Evolutionary conservation across 1,284 basidiomycete species (phyloP), one percentile per base, ranked within the genome.

Genomic region (Ganoderma boninense): DNA sequence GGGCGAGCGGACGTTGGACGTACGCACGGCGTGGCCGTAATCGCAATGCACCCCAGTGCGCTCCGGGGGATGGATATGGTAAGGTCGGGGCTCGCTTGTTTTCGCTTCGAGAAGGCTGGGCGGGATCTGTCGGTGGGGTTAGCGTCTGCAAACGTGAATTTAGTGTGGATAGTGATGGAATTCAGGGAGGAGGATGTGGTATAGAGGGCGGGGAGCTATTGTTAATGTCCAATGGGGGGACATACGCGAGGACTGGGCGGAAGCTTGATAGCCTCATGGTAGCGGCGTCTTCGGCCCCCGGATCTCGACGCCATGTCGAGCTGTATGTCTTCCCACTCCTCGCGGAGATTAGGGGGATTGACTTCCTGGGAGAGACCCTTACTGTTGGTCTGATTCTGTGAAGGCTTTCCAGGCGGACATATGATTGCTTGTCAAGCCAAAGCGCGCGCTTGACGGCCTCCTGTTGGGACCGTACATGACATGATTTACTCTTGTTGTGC

Each of bases 191-290:
- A 57, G 16, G 52, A 29, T 16, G 26, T 11, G 52, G 52, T 26
- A 29, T 54, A 16, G 26, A 29, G 52, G 20, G 26, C 38, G 29
- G 52, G 26, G 14, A 54, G 52, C 23, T 54, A 54, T 54, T 54
- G 52, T 54, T 29, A 29, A 54, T 11, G 29, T 32, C 54, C 29
- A 56, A 56, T 56, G 54, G 14, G 54, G 13, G 54, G 32, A 35
- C 29, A 57, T 57, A 20, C 4, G 29, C 32, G 54, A 57, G 26
- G 26, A 23, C 26, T 32, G 18, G 29, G 32, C 54, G 29, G 54
- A 57, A 35, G 54, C 54, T 57, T 20, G 32, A 57, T 57, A 57
- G 54, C 54, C 54, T 57, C 54, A 29, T 57, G 54, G 54, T 16
- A 35, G 29, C 16, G 54, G 54, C 23, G 18, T 57, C 54, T 16